Base-by-base conservation (phyloP, 805 yeast genomes). In the Wickerhamiella slavikovae region DNA sequence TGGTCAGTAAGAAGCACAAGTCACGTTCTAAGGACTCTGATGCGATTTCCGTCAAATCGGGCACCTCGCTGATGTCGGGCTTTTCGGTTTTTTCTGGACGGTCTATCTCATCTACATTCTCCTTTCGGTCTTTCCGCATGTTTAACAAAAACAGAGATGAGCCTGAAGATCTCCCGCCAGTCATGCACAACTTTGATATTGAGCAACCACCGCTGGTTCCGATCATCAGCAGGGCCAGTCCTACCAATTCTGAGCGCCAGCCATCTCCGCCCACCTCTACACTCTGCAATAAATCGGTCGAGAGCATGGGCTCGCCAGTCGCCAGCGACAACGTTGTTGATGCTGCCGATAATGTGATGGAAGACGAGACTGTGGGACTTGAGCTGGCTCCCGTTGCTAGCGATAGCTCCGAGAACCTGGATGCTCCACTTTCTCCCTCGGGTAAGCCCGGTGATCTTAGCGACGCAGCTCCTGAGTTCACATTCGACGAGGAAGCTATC, bases 21-120 rank as follows among this genome's bases (percentile, higher is more conserved):
- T 7, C 21, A 6, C 21, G 9, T 6, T 10, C 9, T 10, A 10
- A 18, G 6, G 10, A 18, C 21, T 11, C 26, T 5, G 26, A 24
- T 14, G 15, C 15, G 9, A 11, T 24, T 15, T 25, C 28, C 6
- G 28, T 15, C 5, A 31, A 22, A 28, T 18, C 25, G 5, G 30
- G 30, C n/a, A 27, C 15, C 14, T 27, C 30, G 10, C 27, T 27
- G n/a, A 17, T 18, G 20, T 19, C 26, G 6, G 29, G 26, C 2
- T 26, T 31, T 13, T 44, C 49, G 7, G 29, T 41, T 13, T 38
- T 29, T 32, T 47, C 51, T 4, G 30, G 37, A n/a, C 32, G 29
- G 27, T 46, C 51, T 3, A 35, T 43, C 4, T 35, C 42, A 12
- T 43, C 51, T 4, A 38, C 39, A 4, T 35, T 41, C n/a, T 45